A percentile compares a stretch with the other conserved stretches of the same genome.
Conservation (phyloP, 1,139 yeast genomes). For the Magnusiomyces starmeri region DNA sequence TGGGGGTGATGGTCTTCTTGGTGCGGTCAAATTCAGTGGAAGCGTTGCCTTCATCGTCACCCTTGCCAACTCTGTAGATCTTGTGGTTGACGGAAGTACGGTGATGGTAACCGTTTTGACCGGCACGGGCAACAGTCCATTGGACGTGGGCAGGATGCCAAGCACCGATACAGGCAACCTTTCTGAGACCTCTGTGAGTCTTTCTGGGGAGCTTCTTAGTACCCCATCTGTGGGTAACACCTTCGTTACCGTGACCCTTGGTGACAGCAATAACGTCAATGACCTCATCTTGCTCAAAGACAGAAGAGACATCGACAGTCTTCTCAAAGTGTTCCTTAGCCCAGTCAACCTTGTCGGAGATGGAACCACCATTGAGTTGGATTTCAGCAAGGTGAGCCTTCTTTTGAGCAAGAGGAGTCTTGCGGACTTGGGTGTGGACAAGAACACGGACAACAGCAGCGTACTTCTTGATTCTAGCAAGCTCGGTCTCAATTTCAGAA, state of each 20-base stretch:
- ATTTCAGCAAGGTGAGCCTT: slow-evolving; percentile 99
- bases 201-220: slow-evolving; percentile 99
- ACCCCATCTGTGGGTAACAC: slow-evolving; percentile 99
- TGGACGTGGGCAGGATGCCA: slow-evolving; percentile 99
- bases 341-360: slow-evolving; percentile 96
- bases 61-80: slow-evolving; percentile 98
- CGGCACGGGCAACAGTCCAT: slow-evolving; percentile 99
- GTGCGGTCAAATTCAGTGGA: slow-evolving; percentile 99
- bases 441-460: slow-evolving; percentile 97
- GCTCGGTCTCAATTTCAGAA: slow-evolving; percentile 87
- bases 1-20: slow-evolving; percentile 98
- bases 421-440: slow-evolving; percentile 99
- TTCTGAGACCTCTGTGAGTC: slow-evolving; percentile 99
- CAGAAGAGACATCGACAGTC: slow-evolving; percentile 92
- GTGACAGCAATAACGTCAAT: slow-evolving; percentile 98
- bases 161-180: slow-evolving; percentile 99
- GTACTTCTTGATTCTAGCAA: slow-evolving; percentile 98
- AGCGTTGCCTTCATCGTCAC: slow-evolving; percentile 88
- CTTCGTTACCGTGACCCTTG: slow-evolving; percentile 99
- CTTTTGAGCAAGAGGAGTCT: slow-evolving; percentile 99
- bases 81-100: slow-evolving; percentile 99
- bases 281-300: slow-evolving; percentile 97
- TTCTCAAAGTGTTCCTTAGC: slow-evolving; percentile 99
- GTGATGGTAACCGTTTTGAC: slow-evolving; percentile 99
- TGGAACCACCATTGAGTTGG: slow-evolving; percentile 99